Percentiles rank a stretch among this genome's conserved stretches.
phyloP scores from a whole-genome alignment of 495 filamentous ascomycete genomes.

The Amorphotheca resinae region DNA sequence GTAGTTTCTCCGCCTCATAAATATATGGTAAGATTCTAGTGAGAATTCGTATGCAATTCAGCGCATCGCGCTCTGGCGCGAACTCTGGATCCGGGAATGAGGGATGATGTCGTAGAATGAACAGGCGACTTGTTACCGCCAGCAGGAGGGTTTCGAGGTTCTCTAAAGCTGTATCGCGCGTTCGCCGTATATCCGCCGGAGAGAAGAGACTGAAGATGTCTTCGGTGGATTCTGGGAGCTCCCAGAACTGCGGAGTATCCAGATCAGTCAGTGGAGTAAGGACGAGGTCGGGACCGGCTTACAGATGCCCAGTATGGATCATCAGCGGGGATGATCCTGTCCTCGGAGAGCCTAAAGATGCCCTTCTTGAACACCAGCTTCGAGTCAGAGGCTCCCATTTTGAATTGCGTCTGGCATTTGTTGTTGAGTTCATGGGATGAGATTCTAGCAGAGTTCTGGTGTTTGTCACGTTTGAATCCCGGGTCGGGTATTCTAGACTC shows the following conservation, averaged over 20 bases:
- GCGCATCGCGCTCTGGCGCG: conserved; percentile 77
- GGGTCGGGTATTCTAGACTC: conserved; percentile 1
- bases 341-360: conserved; percentile 92
- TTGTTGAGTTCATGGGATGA: conserved; percentile 1
- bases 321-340: conserved; percentile 73
- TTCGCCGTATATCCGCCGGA: conserved; percentile 81
- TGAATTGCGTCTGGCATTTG: conserved; percentile 16
- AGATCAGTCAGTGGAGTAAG: conserved; percentile 3
- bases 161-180: conserved; percentile 69
- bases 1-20: conserved; percentile 80
- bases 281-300: conserved; percentile 22
- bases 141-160: conserved; percentile 89
- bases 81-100: conserved; percentile 82
- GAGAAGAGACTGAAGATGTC: conserved; percentile 97
- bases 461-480: conserved; percentile 1
- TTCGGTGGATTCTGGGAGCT: conserved; percentile 88
- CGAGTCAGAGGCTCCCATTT: conserved; percentile 96
- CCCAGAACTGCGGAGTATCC: conserved; percentile 66
- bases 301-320: conserved; percentile 92
- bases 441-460: not conserved
- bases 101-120: conserved; percentile 69
- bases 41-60: conserved; percentile 88
- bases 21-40: conserved; percentile 87
- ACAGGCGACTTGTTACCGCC: conserved; percentile 68
- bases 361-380: conserved; percentile 99